Percentiles rank a stretch among this genome's conserved stretches.
phyloP scores from a whole-genome alignment of 176 grass and related monocot genomes.

The Alloteropsis semialata region DNA sequence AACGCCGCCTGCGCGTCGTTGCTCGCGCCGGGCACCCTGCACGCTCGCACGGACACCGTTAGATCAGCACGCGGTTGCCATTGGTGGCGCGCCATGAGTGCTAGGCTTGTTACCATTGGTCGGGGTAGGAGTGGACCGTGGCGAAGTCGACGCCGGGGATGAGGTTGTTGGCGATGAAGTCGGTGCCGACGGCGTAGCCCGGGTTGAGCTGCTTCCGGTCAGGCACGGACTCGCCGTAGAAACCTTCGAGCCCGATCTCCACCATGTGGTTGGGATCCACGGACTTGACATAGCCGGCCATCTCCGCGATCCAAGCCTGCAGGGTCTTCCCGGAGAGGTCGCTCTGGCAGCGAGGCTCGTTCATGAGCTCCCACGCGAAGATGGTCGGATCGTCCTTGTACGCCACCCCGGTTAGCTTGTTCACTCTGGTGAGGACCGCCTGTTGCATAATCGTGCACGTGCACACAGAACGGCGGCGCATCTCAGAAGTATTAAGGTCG shows the following conservation, averaged over 20 bases:
- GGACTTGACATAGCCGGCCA: conserved; percentile 72
- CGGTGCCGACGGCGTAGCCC: conserved; percentile 61
- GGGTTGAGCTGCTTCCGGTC: conserved; percentile 58
- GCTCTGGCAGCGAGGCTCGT: conserved; percentile 66
- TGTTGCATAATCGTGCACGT: background rate
- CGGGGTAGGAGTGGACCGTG: conserved; percentile 74
- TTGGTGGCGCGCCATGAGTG: background rate
- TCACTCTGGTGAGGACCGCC: conserved; percentile 54
- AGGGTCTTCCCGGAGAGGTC: conserved; percentile 65
- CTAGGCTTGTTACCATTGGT: conserved; percentile 55
- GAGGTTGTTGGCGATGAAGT: conserved; percentile 76
- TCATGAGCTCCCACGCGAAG: conserved; percentile 91
- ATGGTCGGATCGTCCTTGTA: conserved; percentile 79
- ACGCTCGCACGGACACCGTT: background rate
- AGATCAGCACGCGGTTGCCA: background rate
- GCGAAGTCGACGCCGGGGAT: conserved; percentile 67
- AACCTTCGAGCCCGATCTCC: conserved; percentile 76
- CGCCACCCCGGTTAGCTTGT: conserved; percentile 55
- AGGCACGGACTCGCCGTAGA: conserved; percentile 62
- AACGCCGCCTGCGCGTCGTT: conserved; percentile 50
- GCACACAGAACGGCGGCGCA: background rate
- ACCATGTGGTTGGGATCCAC: conserved; percentile 78
- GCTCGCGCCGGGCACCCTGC: conserved; percentile 49
- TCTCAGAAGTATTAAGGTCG: too few relatives aligned
- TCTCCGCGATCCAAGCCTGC: conserved; percentile 65